These are phyloP conservation scores for Dryadomyces quercus-mongolicae DNA, from an alignment of 2,329 filamentous ascomycete genomes.

Conservation along the genomic window DNA sequence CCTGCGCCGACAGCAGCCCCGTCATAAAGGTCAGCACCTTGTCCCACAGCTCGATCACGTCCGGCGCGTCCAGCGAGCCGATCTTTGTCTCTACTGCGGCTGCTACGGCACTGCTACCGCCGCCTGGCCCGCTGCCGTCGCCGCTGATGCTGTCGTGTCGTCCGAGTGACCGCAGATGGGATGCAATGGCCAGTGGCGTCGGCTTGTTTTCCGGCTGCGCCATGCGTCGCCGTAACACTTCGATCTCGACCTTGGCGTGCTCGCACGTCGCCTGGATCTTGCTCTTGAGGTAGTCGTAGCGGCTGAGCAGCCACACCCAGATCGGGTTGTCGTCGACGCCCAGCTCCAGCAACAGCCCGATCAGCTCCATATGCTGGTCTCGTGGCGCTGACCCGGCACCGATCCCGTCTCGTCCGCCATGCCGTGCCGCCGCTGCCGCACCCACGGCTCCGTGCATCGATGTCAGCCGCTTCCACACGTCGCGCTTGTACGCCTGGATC, in stretches of 20 bases:
- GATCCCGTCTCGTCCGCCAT: slow-evolving; percentile 13
- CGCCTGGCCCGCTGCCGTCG: background rate
- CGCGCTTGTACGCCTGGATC: slow-evolving; percentile 74
- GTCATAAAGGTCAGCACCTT: slow-evolving; percentile 66
- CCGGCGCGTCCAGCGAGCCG: slow-evolving; percentile 60
- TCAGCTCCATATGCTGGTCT: slow-evolving; percentile 83
- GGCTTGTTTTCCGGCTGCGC: slow-evolving; percentile 55
- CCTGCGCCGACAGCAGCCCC: slow-evolving; percentile 63
- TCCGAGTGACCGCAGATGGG: slow-evolving; percentile 62
- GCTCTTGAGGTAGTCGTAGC: slow-evolving; percentile 78
- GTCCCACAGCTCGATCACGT: slow-evolving; percentile 87
- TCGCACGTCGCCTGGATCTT: slow-evolving; percentile 74
- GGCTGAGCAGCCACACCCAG: slow-evolving; percentile 86
- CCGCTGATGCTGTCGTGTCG: slow-evolving; percentile 34
- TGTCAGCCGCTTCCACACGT: slow-evolving; percentile 73
- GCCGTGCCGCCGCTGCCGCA: background rate
- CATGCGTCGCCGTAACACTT: slow-evolving; percentile 73
- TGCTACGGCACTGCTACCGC: background rate
- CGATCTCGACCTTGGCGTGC: slow-evolving; percentile 81
- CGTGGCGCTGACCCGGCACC: slow-evolving; percentile 40
- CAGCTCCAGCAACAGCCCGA: slow-evolving; percentile 77
- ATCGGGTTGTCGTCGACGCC: slow-evolving; percentile 95
- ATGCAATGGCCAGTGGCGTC: slow-evolving; percentile 53
- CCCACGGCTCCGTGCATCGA: slow-evolving; percentile 47
- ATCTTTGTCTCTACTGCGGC: slow-evolving; percentile 41